Evolutionary conservation across 257 asterid species (phyloP), one percentile per base, ranked within the genome.

Genomic region (Lycium barbarum): DNA sequence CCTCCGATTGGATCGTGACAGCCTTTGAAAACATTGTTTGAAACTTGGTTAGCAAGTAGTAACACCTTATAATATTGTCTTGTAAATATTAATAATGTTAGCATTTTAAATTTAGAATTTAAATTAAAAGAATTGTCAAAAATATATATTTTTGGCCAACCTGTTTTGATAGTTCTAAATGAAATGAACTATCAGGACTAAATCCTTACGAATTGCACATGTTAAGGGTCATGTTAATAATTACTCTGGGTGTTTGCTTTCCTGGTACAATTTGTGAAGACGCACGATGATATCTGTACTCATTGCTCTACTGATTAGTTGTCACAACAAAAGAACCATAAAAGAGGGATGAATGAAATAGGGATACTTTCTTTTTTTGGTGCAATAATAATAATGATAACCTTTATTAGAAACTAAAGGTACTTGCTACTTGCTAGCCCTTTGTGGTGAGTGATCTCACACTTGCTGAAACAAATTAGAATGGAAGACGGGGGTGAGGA

Each of bases 231-330:
- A 66, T 66, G 13, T 71, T 40, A 35, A 71, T 71, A 71, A 71
- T 68, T 68, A 68, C 26, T 38, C 26, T 38, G 22, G 78, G 7
- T 33, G 53, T 40, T 70, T 40, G 54, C 33, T 54, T 70, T 70
- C n/a, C 18, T 11, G 43, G 72, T 22, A 65, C 40, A 66, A 33
- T 12, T 33, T 66, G 74, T 66, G 74, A 35, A 66, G 80, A 70
- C 26, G 54, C 55, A 70, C 35, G 79, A 40, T 70, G 54, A 70
- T 72, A 73, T 9, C 38, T 73, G 55, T 73, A 73, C 59, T 73
- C 80, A 45, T 43, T 72, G 58, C 58, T 72, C 80, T 45, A 45
- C 9, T 45, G 58, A 72, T 72, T 72, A 12, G 80, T 45, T 36
- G 80, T 72, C 36, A n/a, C 80, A 72, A 3, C 13, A 18, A 14